Evolutionary conservation across 331 rosid species (phyloP).

Genomic region (Acacia concinna): DNA sequence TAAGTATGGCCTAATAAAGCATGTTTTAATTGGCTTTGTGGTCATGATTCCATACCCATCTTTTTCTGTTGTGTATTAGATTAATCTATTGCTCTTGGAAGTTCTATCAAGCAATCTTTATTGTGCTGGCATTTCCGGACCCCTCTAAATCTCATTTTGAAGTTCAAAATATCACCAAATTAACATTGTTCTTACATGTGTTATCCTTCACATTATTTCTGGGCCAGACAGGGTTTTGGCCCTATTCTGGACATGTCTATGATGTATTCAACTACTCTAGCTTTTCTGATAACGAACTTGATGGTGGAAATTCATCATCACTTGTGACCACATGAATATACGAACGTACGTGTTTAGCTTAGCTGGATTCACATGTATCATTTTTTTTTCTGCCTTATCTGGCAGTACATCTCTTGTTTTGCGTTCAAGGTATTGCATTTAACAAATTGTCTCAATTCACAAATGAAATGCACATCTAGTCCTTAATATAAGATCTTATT

Average conservation of each 20-base stretch:
- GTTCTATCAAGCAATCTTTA: slow-evolving; percentile 40
- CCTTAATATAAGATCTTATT: too few relatives aligned
- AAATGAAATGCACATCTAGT: neutral
- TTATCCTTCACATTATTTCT: slow-evolving; percentile 34
- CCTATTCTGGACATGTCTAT: slow-evolving; percentile 37
- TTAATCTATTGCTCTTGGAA: slow-evolving; percentile 49
- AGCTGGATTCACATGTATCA: slow-evolving; percentile 53
- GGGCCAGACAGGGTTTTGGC: slow-evolving; percentile 50
- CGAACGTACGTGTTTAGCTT: slow-evolving; percentile 38
- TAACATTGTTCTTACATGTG: slow-evolving; percentile 16
- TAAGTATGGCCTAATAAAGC: slow-evolving; percentile 5
- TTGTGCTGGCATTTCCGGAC: slow-evolving; percentile 40
- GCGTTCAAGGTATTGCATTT: slow-evolving; percentile 17
- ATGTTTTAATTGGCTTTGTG: slow-evolving; percentile 30
- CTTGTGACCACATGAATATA: slow-evolving; percentile 37
- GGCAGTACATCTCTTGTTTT: slow-evolving; percentile 8
- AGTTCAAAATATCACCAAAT: neutral
- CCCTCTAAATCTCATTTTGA: slow-evolving; percentile 44
- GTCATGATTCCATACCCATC: slow-evolving; percentile 40
- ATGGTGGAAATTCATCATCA: slow-evolving; percentile 32
- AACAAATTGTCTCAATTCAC: slow-evolving; percentile 2
- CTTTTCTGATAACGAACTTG: slow-evolving; percentile 33
- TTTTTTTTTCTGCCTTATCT: slow-evolving; percentile 4
- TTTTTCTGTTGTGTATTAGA: slow-evolving; percentile 32
- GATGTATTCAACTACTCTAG: slow-evolving; percentile 30